Evolutionary conservation across 2,329 filamentous ascomycete species (phyloP).

Genomic region (Fusarium papillatum): DNA sequence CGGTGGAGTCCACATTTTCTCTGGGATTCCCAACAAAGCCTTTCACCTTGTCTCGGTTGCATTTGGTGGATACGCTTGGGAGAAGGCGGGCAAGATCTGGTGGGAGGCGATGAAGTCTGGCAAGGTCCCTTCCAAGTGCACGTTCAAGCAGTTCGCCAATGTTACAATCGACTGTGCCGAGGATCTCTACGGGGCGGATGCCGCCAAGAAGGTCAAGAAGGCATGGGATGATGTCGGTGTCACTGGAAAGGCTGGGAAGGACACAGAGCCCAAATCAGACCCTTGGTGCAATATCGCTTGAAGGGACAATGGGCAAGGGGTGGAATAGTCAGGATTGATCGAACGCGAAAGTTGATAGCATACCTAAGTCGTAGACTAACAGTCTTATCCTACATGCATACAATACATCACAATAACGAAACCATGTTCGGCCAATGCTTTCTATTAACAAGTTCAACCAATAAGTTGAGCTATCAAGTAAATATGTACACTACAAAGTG

Average conservation of each 20-base stretch:
- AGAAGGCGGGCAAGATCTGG: constrained; percentile 67
- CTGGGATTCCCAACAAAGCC: constrained; percentile 70
- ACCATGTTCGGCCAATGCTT: constrained; percentile 2
- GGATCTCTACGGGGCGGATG: constrained; percentile 57
- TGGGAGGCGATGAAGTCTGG: constrained; percentile 63
- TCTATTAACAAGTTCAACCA: constrained; percentile 2
- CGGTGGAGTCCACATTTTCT: constrained; percentile 68
- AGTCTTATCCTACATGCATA: not conserved
- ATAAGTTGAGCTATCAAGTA: constrained; percentile 1
- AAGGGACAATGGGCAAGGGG: not conserved
- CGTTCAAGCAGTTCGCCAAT: constrained; percentile 63
- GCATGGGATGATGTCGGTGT: constrained; percentile 65
- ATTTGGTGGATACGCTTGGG: constrained; percentile 67
- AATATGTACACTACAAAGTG: constrained; percentile 28
- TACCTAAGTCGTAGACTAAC: not conserved
- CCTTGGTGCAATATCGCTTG: constrained; percentile 33
- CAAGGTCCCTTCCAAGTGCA: constrained; percentile 55
- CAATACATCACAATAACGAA: not conserved
- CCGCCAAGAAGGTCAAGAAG: constrained; percentile 57
- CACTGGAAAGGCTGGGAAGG: constrained; percentile 13
- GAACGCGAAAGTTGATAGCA: not conserved
- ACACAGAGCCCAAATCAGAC: constrained; percentile 21
- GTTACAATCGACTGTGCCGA: constrained; percentile 61
- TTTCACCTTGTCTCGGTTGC: constrained; percentile 63
- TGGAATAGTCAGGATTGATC: not conserved